A percentile compares a stretch with the other conserved stretches of the same genome.
These are phyloP conservation scores for Trametes villosa DNA, from an alignment of 768 basidiomycete genomes.

Conservation along the genomic window DNA sequence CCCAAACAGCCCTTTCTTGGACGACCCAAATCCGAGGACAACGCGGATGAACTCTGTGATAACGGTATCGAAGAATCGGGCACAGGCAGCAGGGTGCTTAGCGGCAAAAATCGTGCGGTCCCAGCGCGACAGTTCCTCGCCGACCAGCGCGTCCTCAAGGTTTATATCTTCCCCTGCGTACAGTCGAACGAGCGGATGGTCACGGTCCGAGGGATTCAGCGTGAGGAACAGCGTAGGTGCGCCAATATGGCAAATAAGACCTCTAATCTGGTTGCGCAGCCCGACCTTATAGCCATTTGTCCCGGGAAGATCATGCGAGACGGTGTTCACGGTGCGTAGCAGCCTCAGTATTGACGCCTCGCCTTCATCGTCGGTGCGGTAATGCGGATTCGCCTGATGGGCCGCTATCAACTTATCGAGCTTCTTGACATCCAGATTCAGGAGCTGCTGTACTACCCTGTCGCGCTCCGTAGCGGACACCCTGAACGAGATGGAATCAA, in stretches of 20 bases:
- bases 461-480: background rate
- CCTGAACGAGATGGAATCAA: background rate
- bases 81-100: background rate
- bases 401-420: background rate
- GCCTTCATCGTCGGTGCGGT: background rate
- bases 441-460: background rate
- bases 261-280: background rate
- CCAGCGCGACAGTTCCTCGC: background rate
- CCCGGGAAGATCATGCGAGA: background rate
- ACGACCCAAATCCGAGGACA: background rate
- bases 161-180: background rate
- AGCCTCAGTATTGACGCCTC: background rate
- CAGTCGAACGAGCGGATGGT: background rate
- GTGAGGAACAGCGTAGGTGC: background rate
- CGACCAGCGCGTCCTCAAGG: background rate
- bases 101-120: background rate
- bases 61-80: background rate
- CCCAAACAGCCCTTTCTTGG: constrained; percentile 24
- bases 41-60: background rate
- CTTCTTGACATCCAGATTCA: background rate
- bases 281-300: background rate
- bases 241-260: background rate
- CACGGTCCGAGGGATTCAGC: background rate
- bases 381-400: background rate
- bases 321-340: background rate